phyloP scores from a whole-genome alignment of 805 yeast genomes.

The Komagataella phaffii region DNA sequence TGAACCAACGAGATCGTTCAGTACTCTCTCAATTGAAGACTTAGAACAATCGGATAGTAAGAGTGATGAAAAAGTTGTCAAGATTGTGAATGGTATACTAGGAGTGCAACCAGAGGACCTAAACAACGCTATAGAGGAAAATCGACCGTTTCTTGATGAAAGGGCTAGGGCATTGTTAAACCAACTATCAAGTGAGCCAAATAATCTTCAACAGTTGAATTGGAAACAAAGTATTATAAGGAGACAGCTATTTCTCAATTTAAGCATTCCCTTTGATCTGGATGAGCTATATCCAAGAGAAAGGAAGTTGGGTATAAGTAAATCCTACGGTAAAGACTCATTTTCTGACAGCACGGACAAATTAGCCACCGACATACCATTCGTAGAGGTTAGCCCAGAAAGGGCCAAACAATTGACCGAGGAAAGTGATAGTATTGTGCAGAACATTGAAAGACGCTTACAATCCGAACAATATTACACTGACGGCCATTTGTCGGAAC shows the following conservation, averaged over 20 bases:
- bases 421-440: slow-evolving; percentile 11
- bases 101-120: neutral
- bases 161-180: slow-evolving; percentile 12
- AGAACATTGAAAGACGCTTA: slow-evolving; percentile 8
- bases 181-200: slow-evolving; percentile 17
- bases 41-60: neutral
- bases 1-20: neutral
- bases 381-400: slow-evolving; percentile 12
- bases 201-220: slow-evolving; percentile 41
- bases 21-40: neutral
- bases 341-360: neutral
- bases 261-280: slow-evolving; percentile 64
- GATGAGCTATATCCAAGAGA: slow-evolving; percentile 33
- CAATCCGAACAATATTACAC: slow-evolving; percentile 14
- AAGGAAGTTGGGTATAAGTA: neutral
- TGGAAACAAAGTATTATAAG: slow-evolving; percentile 62
- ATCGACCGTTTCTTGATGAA: slow-evolving; percentile 7
- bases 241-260: slow-evolving; percentile 43
- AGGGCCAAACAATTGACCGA: slow-evolving; percentile 12
- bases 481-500: slow-evolving; percentile 15
- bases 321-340: slow-evolving; percentile 2
- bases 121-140: neutral
- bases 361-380: slow-evolving; percentile 3
- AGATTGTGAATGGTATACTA: neutral
- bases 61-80: neutral